phyloP scores from a whole-genome alignment of 2,329 filamentous ascomycete genomes.

The Aspergillus texensis region DNA sequence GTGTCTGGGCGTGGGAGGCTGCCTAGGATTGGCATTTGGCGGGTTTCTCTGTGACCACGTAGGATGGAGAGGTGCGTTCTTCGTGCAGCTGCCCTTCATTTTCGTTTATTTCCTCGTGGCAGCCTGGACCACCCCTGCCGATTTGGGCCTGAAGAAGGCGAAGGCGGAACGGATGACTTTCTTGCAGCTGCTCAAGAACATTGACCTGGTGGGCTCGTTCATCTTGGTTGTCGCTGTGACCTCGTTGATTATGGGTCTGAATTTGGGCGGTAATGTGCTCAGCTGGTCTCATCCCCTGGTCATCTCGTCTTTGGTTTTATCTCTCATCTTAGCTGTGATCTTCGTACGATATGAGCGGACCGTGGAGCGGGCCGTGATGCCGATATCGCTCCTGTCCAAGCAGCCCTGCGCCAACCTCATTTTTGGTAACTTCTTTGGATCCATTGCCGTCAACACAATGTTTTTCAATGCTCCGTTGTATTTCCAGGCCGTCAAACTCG shows the following conservation, averaged over 20 bases:
- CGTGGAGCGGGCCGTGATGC: constrained; percentile 54
- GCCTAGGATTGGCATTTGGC: constrained; percentile 42
- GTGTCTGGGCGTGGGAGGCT: constrained; percentile 40
- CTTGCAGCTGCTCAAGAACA: constrained; percentile 48
- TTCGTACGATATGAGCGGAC: constrained; percentile 47
- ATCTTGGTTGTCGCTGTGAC: constrained; percentile 52
- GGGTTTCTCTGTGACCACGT: constrained; percentile 44
- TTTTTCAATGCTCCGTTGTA: constrained; percentile 74
- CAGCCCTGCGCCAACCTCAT: constrained; percentile 53
- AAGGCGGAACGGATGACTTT: constrained; percentile 44
- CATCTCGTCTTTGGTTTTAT: constrained; percentile 48
- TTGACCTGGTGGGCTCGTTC: constrained; percentile 54
- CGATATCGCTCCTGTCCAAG: constrained; percentile 50
- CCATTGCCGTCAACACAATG: constrained; percentile 56
- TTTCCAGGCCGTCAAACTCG: constrained; percentile 74
- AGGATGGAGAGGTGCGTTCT: constrained; percentile 48
- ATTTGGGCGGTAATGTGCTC: constrained; percentile 56
- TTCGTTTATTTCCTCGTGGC: constrained; percentile 48
- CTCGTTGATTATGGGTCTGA: constrained; percentile 54
- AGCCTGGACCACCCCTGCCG: constrained; percentile 46
- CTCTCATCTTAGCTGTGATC: constrained; percentile 39
- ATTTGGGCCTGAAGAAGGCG: constrained; percentile 50
- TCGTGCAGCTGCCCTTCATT: constrained; percentile 54
- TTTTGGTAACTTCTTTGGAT: constrained; percentile 56
- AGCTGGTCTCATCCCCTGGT: constrained; percentile 56